Evolutionary conservation across 306 rosid species (phyloP), one percentile per base, ranked within the genome.

Genomic region (Corylus americana): DNA sequence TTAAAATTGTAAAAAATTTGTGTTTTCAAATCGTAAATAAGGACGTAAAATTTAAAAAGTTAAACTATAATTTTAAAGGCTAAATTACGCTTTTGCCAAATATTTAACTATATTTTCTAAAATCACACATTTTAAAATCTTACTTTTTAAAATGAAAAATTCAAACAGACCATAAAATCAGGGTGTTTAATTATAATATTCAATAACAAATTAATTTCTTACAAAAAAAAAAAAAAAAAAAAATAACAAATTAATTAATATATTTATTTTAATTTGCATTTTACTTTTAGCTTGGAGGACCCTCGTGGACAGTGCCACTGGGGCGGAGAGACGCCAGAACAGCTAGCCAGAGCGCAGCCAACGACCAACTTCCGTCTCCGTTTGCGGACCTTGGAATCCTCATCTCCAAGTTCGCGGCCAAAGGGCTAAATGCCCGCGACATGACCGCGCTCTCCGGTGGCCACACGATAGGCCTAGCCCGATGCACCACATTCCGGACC

Each of bases 261-360:
- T 37, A 10, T 31, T 11, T 31, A 47, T 39, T 49, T 9, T 14
- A 13, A 59, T 70, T 12, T 12, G 3, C 48, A 61, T 29, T 80
- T 77, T 72, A 4, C 14, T 37, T 50, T 42, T 50, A 94, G 98
- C 83, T 89, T 9, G 91, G 95, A 85, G 98, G 98, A 59, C 92
- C 97, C 8, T 20, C 84, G 27, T 92, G 97, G 97, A 7, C 13
- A 3, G 95, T 92, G 2, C 77, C 87, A 0, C 86, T 92, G 0
- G 97, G 97, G 6, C 79, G 97, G 54, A 88, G 91, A 76, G 98
- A 92, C 45, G 87, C 97, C 61, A 88, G 83, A 66, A 94, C 94
- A 11, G 95, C 95, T 29, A 94, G 90, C 83, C 85, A 85, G 35
- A 87, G 81, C 54, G 87, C 42, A 10, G 90, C 98, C 49, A 90